Evolutionary conservation across 2,329 filamentous ascomycete species (phyloP), one percentile per base, ranked within the genome.

Genomic region (Beauveria sp.): DNA sequence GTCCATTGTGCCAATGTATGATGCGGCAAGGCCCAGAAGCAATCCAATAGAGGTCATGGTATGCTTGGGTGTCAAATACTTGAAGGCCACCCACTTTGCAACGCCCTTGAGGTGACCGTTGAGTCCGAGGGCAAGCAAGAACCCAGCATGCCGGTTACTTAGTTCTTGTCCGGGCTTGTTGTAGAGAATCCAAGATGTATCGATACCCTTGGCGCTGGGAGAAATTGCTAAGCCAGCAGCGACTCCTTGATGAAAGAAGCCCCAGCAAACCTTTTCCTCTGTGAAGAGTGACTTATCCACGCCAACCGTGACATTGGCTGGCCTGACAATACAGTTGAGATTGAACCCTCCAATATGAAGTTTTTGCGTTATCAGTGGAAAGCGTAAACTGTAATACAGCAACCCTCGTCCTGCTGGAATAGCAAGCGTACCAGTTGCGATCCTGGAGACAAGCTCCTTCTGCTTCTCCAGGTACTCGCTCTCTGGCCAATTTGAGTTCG

Each of bases 11-110:
- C 96, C 95, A 66, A 97, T 81, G 71, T 96, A 96, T 1, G 95
- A 98, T 28, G 91, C 95, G 9, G 95, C 93, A 20, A 99, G 80
- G 1, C 95, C 95, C 0, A 99, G 80, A 3, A 99, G 81, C n/a
- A 99, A 79, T 10, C 95, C 95, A 60, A 99, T 93, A 1, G 95
- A 98, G 26, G 95, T 98, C 95, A 99, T 99, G 28, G 93, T 96
- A 73, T 99, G 96, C 70, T 99, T 99, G 1, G 95, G 93, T 0
- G 95, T 99, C n/a, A 99, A 79, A 67, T 99, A 99, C 71, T 97
- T 98, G 82, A 98, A 99, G 9, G 93, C 93, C 49, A 99, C 88
- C 93, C 95, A 99, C 77, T 98, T 98, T 3, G 95, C 95, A 30
- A 99, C 84, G 8, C 86, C 89, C 67, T 91, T 95, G n/a, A 99